phyloP scores from a whole-genome alignment of 805 yeast genomes.

The Pichia thaimueangensis region DNA sequence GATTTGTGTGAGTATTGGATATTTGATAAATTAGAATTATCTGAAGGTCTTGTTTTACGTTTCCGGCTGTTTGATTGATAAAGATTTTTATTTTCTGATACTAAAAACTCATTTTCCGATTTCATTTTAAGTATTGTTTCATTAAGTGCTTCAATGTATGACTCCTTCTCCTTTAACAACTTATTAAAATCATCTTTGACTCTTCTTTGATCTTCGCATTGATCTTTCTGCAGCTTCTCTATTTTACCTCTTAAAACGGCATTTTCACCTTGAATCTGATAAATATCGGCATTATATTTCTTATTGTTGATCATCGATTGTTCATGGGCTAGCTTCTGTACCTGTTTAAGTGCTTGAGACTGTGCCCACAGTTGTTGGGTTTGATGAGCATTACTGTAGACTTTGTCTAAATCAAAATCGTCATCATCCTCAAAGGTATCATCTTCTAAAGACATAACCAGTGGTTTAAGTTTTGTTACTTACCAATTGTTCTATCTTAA shows the following conservation, averaged over 20 bases:
- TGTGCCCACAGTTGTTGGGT: not conserved
- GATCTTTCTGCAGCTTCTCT: conserved; percentile 35
- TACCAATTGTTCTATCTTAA: not conserved
- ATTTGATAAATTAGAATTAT: not conserved
- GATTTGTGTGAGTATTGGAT: not conserved
- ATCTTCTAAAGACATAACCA: conserved; percentile 4
- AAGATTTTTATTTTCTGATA: conserved; percentile 39
- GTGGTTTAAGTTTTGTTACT: not conserved
- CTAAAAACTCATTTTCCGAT: conserved; percentile 51
- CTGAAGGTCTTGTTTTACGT: conserved; percentile 16
- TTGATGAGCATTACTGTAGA: conserved; percentile 2
- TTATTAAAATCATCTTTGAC: conserved; percentile 28
- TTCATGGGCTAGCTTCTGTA: not conserved
- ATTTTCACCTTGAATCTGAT: conserved; percentile 70
- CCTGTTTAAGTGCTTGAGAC: not conserved
- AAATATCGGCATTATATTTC: conserved; percentile 26
- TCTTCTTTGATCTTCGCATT: conserved; percentile 32
- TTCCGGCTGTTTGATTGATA: conserved; percentile 19
- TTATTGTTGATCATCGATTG: too few species aligned
- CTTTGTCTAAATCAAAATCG: conserved; percentile 7
- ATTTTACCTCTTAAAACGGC: conserved; percentile 68
- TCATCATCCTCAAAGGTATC: conserved; percentile 11
- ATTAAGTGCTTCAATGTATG: conserved; percentile 20
- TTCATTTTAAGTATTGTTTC: conserved; percentile 38
- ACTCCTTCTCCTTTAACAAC: conserved; percentile 19